Evolutionary conservation across 225 moss, liverwort and hornwort species (phyloP).

Genomic region (Pseudisothecium myosuroides): DNA sequence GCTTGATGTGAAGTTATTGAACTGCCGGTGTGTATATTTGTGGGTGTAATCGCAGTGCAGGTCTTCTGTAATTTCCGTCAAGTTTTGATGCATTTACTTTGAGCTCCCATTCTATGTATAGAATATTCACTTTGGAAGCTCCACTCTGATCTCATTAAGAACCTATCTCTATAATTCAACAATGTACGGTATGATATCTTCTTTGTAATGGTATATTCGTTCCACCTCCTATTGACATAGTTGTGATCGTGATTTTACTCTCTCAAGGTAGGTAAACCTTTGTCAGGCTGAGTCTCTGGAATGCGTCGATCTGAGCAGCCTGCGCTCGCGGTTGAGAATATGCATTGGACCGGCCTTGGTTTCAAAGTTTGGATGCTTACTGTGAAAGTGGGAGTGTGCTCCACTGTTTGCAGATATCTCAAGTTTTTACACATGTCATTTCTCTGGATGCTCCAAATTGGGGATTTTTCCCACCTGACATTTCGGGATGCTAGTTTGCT

Average conservation of each 20-base stretch:
- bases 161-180: too few species aligned
- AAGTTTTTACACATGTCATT: background rate
- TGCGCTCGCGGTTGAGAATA: background rate
- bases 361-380: background rate
- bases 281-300: background rate
- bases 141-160: background rate
- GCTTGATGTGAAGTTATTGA: background rate
- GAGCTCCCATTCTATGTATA: background rate
- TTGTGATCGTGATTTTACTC: too few species aligned
- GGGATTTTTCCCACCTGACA: too few species aligned
- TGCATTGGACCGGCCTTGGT: background rate
- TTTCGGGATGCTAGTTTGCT: background rate
- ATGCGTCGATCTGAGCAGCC: background rate
- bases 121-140: too few species aligned
- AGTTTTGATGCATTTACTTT: too few species aligned
- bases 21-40: background rate
- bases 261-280: background rate
- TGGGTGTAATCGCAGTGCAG: background rate
- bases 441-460: background rate
- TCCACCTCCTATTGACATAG: background rate
- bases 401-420: background rate
- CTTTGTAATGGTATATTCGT: too few species aligned
- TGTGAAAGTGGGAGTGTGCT: background rate
- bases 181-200: background rate
- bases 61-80: background rate